phyloP scores from a whole-genome alignment of 2,329 filamentous ascomycete genomes.

The Mollisia scopiformis region DNA sequence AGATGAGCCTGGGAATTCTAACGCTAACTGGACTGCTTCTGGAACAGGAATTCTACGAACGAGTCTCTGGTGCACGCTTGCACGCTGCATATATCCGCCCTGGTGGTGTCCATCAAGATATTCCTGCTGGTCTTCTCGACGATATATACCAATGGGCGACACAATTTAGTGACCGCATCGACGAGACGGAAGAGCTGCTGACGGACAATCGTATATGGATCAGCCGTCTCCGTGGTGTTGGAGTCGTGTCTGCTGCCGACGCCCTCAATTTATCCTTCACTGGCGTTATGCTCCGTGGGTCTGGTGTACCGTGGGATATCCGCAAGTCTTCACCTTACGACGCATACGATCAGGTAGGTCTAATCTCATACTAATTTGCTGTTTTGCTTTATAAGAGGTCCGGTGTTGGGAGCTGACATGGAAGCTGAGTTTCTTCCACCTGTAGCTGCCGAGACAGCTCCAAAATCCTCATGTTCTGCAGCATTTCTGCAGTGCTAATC shows the following conservation, averaged over 20 bases:
- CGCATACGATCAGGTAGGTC: slow-evolving; percentile 95
- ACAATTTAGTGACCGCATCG: slow-evolving; percentile 96
- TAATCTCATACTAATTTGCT: too few species aligned
- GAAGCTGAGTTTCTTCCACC: too few species aligned
- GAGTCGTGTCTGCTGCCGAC: slow-evolving; percentile 87
- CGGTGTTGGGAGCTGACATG: too few species aligned
- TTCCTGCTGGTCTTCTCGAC: slow-evolving; percentile 90
- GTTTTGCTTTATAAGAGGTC: too few species aligned
- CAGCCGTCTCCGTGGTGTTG: slow-evolving; percentile 85
- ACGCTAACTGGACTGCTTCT: slow-evolving; percentile 19
- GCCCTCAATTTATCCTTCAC: slow-evolving; percentile 98
- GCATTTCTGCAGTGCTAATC: too few species aligned
- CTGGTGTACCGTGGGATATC: slow-evolving; percentile 93
- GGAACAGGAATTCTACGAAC: slow-evolving; percentile 95
- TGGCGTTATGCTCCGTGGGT: slow-evolving; percentile 97
- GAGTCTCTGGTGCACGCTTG: slow-evolving; percentile 95
- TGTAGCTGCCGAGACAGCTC: too few species aligned
- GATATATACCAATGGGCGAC: slow-evolving; percentile 99
- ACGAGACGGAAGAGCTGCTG: slow-evolving; percentile 97
- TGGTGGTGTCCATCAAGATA: slow-evolving; percentile 93
- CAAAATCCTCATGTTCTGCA: too few species aligned
- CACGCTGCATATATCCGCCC: slow-evolving; percentile 97
- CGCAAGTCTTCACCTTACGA: slow-evolving; percentile 98
- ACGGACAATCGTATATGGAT: slow-evolving; percentile 99
- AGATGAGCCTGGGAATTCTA: too few species aligned